These are phyloP conservation scores for Petrea volubilis DNA, from an alignment of 257 asterid genomes.

Conservation along the genomic window DNA sequence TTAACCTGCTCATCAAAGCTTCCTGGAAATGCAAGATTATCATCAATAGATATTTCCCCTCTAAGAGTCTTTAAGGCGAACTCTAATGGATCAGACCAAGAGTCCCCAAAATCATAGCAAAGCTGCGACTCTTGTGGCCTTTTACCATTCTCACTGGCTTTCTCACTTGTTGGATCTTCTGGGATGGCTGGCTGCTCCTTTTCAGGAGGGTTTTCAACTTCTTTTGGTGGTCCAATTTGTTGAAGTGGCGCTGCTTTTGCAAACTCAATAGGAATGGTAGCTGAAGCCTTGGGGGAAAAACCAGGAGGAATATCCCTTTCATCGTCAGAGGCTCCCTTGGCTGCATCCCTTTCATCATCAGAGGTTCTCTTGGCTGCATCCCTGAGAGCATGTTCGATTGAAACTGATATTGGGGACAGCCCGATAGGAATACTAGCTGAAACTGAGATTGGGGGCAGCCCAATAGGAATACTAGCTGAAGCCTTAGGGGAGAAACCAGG, in stretches of 20 bases:
- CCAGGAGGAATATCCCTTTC: too few relatives aligned
- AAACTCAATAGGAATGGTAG: slow-evolving; percentile 21
- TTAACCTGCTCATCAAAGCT: slow-evolving; percentile 17
- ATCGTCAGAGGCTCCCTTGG: too few relatives aligned
- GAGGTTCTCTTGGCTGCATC: background rate
- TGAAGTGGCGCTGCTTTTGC: slow-evolving; percentile 11
- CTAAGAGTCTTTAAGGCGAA: slow-evolving; percentile 46
- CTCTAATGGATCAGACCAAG: slow-evolving; percentile 47
- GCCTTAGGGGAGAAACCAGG: background rate
- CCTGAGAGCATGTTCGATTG: slow-evolving; percentile 25
- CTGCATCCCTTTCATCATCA: too few relatives aligned
- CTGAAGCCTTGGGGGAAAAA: too few relatives aligned
- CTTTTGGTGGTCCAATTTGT: background rate
- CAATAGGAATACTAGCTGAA: slow-evolving; percentile 21
- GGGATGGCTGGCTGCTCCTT: slow-evolving; percentile 8
- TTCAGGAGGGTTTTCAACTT: background rate
- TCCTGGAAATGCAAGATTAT: slow-evolving; percentile 23
- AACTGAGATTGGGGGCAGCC: too few relatives aligned
- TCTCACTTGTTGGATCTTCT: slow-evolving; percentile 11
- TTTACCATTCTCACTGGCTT: slow-evolving; percentile 11
- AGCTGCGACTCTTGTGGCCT: slow-evolving; percentile 21
- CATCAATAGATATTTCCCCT: slow-evolving; percentile 37
- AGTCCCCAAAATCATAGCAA: slow-evolving; percentile 34
- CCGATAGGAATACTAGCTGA: too few relatives aligned
- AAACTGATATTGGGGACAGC: background rate